phyloP scores from a whole-genome alignment of 1,284 basidiomycete genomes.

The Takashimella tepidaria region DNA sequence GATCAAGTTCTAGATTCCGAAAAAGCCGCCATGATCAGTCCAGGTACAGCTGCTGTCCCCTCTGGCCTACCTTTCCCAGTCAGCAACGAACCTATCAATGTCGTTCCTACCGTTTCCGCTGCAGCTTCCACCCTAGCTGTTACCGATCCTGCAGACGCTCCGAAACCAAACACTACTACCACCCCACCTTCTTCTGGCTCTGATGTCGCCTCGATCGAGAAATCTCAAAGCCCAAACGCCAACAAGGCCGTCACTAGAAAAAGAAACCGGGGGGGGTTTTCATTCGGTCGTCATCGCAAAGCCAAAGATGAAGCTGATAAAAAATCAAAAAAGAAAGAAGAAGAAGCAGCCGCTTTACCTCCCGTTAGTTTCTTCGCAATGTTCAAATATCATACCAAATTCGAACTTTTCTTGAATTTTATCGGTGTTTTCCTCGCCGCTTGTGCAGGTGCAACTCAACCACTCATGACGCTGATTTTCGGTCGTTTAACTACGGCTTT shows the following conservation, averaged over 20 bases:
- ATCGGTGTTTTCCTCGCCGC: constrained; percentile 41
- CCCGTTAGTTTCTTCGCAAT: constrained; percentile 35
- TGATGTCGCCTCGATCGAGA: background rate
- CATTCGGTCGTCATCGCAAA: constrained; percentile 17
- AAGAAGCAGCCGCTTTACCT: constrained; percentile 23
- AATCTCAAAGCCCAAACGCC: too few species aligned
- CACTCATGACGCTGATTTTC: constrained; percentile 48
- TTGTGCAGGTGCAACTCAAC: constrained; percentile 42
- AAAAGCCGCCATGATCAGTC: background rate
- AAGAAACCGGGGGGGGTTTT: constrained; percentile 11
- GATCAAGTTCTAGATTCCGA: background rate
- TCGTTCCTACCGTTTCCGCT: background rate
- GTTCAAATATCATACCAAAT: constrained; percentile 38
- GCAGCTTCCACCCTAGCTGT: background rate
- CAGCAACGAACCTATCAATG: background rate
- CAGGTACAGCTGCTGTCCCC: background rate
- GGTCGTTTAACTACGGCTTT: constrained; percentile 44
- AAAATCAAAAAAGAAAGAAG: constrained; percentile 30
- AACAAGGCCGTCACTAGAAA: too few species aligned
- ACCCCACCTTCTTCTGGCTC: background rate
- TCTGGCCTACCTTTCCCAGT: background rate
- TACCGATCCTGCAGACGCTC: background rate
- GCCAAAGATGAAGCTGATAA: constrained; percentile 22
- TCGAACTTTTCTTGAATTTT: constrained; percentile 37
- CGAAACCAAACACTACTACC: background rate